Base-by-base conservation (phyloP, 495 filamentous ascomycete genomes). In the Cercophora scortea region DNA sequence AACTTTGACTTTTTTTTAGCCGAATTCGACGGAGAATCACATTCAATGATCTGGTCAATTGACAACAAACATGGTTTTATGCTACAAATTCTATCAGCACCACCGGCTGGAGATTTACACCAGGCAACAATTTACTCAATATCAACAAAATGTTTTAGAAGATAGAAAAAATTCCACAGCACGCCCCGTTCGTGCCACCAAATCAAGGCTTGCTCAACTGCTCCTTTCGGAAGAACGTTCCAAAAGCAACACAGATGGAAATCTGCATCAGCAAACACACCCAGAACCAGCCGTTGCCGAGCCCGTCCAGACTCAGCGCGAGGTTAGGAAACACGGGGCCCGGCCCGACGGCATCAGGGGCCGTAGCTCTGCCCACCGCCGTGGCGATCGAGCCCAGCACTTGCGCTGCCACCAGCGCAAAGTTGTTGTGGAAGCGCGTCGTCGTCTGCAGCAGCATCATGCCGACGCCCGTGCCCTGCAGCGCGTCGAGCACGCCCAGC, bases 151-250 rank as follows among this genome's bases (percentile, higher is more conserved):
- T 5, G 5, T 2, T 25, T 5, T 5, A 25, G 25, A 25, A 2
- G 25, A 25, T 25, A 25, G 25, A 25, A 2, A 25, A 25, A 25
- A 25, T 25, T 5, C 2, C 25, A 5, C 2, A 25, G 25, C 25
- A 25, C 25, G 25, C 25, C 5, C 25, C 25, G 25, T 25, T 25
- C 25, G 5, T 25, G 25, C 25, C 25, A 25, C 25, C 25, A 2
- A 25, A 50, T 57, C 19, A 83, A n/a, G 84, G 84, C 71, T 86
- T 87, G 32, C 73, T 77, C 50, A 86, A 73, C 63, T 86, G 83
- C 65, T 86, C 84, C 70, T 83, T 85, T 42, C 84, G 73, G 69
- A 86, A 87, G 66, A 84, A 86, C 55, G 76, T 68, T 11, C 54
- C 54, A 18, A 58, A 58, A n/a, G 82, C 73, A 59, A 83, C 83